These are phyloP conservation scores for Cryptosporidium felis DNA, from an alignment of 169 alveolate genomes.

Conservation along the genomic window DNA sequence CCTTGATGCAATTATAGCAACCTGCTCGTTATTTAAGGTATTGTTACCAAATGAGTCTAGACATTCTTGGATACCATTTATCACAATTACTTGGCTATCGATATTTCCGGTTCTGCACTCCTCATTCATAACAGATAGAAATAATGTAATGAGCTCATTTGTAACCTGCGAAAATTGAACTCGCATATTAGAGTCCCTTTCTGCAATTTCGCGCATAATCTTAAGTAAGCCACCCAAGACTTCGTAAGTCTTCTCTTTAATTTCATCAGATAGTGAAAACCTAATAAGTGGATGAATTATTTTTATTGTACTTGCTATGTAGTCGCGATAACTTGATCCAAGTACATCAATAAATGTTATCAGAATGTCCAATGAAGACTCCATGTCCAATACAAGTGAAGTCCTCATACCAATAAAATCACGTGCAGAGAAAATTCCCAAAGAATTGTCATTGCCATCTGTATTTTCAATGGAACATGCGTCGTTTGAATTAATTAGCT, in stretches of 20 bases:
- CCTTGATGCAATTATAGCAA: conserved; percentile 55
- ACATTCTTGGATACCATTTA: conserved; percentile 50
- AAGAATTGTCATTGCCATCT: conserved; percentile 12
- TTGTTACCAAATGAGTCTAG: conserved; percentile 57
- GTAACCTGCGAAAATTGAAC: conserved; percentile 33
- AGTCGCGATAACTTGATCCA: conserved; percentile 44
- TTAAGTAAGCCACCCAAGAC: conserved; percentile 53
- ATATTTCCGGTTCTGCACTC: conserved; percentile 58
- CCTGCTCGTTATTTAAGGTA: conserved; percentile 36
- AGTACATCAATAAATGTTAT: conserved; percentile 56
- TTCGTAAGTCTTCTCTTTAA: conserved; percentile 57
- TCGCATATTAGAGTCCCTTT: conserved; percentile 26
- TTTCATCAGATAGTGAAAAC: conserved; percentile 64
- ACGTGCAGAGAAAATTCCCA: conserved; percentile 44
- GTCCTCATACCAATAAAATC: conserved; percentile 69
- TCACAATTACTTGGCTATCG: conserved; percentile 60
- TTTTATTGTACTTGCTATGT: conserved; percentile 49
- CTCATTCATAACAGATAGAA: conserved; percentile 49
- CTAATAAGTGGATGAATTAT: conserved; percentile 64
- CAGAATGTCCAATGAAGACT: conserved; percentile 55
- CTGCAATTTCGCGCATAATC: conserved; percentile 57
- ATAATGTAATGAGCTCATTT: conserved; percentile 36
- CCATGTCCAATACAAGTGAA: conserved; percentile 56
- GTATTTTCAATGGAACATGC: conserved; percentile 12
- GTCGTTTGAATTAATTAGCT: conserved; percentile 19